Conservation (phyloP, 176 grass and related monocot genomes). For the sorghum (Sorghum bicolor) region Sorghum_bicolor_NCBIv3 NC_012872.2:55882001-55882500, state of each 20-base stretch:
- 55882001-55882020: neutral
- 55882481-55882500: neutral
- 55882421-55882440: constrained; percentile 36
- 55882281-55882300: too few relatives aligned
- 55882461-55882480: neutral
- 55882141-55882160: neutral
- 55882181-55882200: too few relatives aligned
- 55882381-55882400: neutral
- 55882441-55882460: constrained; percentile 23
- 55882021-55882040: neutral
- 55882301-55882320: too few relatives aligned
- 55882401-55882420: constrained; percentile 29
- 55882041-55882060: neutral
- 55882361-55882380: neutral
- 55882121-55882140: neutral
- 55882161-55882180: neutral
- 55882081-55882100: neutral
- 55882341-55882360: neutral
- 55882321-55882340: neutral
- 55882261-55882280: neutral
- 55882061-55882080: neutral
- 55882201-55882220: neutral
- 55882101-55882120: neutral
- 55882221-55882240: neutral
- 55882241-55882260: neutral